Base-by-base conservation (phyloP, 805 yeast genomes). In the Kodamaea neixiangensis region DNA sequence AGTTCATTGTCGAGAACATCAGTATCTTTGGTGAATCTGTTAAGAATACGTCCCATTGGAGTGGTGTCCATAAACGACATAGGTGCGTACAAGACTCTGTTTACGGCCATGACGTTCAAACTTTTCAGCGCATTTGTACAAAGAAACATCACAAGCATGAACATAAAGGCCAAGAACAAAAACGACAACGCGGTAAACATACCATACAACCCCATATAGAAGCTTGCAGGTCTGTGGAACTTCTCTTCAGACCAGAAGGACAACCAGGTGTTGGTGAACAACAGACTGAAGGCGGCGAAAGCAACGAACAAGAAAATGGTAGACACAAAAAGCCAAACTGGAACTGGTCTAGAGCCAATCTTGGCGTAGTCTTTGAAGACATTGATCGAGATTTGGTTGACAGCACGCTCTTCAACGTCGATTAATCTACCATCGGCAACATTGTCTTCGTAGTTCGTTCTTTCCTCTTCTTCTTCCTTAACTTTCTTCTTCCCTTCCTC, bases 11-110 rank as follows among this genome's bases (percentile, higher is more conserved):
- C 96, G 64, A 89, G 70, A 5, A 84, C 83, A 64, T 90, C 96
- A 0, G 94, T 86, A 66, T 90, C 97, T 58, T 89, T 89, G 2
- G 96, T 89, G 66, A 89, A 90, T 57, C 96, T 75, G 68, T 89
- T 90, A 63, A 91, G 72, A 52, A 90, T 83, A 56, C 97, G 77
- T 1, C 97, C 97, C 76, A 88, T 78, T n/a, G 97, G 97, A 0
- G 96, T 87, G 11, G 89, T 82, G 62, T 91, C 97, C 68, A 89
- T 77, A 63, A 82, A 91, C 1, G 84, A 70, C 93, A 89, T 88
- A 44, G 96, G 96, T 1, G 94, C 83, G 53, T 84, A 83, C 53
- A 90, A 69, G 14, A 90, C 73, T 31, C 73, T 78, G 44, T 76
- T 67, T 47, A 85, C 74, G 0, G 96, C 91, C 46, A 60, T 58